Evolutionary conservation across 345 rosid species (phyloP).

Genomic region (Syzygium oleosum): DNA sequence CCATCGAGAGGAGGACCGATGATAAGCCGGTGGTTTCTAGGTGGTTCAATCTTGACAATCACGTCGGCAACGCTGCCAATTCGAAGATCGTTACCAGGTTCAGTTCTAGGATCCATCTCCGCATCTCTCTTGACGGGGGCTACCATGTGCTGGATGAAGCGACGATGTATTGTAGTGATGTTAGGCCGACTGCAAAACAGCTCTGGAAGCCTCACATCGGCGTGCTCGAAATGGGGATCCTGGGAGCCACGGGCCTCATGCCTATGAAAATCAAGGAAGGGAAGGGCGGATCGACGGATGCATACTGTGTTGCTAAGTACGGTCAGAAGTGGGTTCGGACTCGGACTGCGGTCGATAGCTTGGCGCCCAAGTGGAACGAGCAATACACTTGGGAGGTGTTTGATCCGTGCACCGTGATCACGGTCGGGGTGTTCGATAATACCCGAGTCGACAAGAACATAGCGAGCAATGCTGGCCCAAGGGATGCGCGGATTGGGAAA

Average conservation of each 20-base stretch:
- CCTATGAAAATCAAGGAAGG: conserved; percentile 55
- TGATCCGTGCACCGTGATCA: conserved; percentile 67
- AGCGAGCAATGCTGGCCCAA: conserved; percentile 10
- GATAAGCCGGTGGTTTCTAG: conserved; percentile 46
- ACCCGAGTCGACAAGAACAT: conserved; percentile 24
- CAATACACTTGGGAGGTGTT: conserved; percentile 70
- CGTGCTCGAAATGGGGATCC: conserved; percentile 66
- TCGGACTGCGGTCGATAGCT: conserved; percentile 48
- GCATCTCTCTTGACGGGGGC: conserved; percentile 58
- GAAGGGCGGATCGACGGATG: conserved; percentile 42
- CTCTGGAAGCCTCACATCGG: conserved; percentile 65
- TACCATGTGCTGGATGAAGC: conserved; percentile 69
- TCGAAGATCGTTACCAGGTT: conserved; percentile 30
- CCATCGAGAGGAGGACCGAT: conserved; percentile 36
- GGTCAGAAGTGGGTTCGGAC: conserved; percentile 80
- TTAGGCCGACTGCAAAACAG: conserved; percentile 51
- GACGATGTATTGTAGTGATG: conserved; percentile 52
- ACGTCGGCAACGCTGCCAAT: conserved; percentile 17
- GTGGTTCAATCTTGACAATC: conserved; percentile 60
- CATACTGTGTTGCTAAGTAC: conserved; percentile 69
- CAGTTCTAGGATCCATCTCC: conserved; percentile 51
- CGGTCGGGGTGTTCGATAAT: conserved; percentile 60
- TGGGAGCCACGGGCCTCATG: conserved; percentile 54
- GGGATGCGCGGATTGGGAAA: conserved; percentile 55
- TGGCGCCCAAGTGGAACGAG: conserved; percentile 71